A percentile compares a stretch with the other conserved stretches of the same genome.
These are phyloP conservation scores for Hanseniaspora mollemarum DNA, from an alignment of 805 yeast genomes.

Conservation along the genomic window DNA sequence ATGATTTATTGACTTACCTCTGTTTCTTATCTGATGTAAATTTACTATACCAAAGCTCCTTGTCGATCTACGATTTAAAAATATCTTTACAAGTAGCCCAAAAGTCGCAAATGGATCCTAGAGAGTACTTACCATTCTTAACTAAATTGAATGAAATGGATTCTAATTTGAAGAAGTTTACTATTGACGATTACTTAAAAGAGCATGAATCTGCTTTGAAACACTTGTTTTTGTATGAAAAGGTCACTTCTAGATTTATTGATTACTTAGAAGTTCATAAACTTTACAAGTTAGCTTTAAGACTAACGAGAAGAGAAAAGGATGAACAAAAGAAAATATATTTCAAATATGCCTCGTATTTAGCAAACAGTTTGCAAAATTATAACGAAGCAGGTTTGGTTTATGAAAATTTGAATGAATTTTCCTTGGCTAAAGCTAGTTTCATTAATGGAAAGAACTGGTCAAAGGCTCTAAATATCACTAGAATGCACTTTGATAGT, in stretches of 20 bases:
- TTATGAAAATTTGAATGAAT: slow-evolving; percentile 55
- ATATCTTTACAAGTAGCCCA: slow-evolving; percentile 80
- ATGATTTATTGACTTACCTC: slow-evolving; percentile 63
- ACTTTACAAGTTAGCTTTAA: slow-evolving; percentile 59
- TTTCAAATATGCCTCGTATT: slow-evolving; percentile 48
- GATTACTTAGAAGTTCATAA: slow-evolving; percentile 59
- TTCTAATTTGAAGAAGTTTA: slow-evolving; percentile 54
- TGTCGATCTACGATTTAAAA: slow-evolving; percentile 72
- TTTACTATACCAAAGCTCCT: slow-evolving; percentile 62
- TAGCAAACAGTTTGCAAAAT: slow-evolving; percentile 41
- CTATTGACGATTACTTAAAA: slow-evolving; percentile 69
- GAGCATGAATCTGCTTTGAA: slow-evolving; percentile 55
- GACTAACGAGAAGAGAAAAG: slow-evolving; percentile 46
- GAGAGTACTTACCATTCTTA: slow-evolving; percentile 86
- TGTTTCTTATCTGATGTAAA: slow-evolving; percentile 88
- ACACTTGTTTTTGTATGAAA: slow-evolving; percentile 45
- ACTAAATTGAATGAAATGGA: slow-evolving; percentile 63
- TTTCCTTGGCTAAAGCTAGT: slow-evolving; percentile 53
- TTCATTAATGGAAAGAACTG: slow-evolving; percentile 64
- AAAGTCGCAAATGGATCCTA: slow-evolving; percentile 94
- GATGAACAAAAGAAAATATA: slow-evolving; percentile 46
- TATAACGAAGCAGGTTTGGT: slow-evolving; percentile 69
- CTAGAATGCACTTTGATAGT: slow-evolving; percentile 34
- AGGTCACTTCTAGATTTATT: slow-evolving; percentile 45
- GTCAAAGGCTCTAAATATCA: slow-evolving; percentile 69